Base-by-base conservation (phyloP, 768 basidiomycete species). In the Crassisporium funariophilum region DNA sequence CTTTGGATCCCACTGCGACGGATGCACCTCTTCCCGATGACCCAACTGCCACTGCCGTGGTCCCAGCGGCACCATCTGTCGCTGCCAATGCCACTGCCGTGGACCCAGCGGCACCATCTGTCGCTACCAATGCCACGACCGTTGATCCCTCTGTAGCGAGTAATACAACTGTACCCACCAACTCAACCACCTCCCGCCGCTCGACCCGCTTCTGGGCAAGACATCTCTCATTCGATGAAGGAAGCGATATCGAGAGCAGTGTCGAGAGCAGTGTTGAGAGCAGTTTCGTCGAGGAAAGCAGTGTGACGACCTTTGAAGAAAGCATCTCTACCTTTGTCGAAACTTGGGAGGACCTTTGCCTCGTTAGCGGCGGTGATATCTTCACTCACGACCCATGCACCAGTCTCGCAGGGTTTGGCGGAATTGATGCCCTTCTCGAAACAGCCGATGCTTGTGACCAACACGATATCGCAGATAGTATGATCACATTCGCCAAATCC, bases 401-500 rank as follows among this genome's bases (percentile, higher is more conserved):
- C 47, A 56, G 65, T 16, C 65, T 72, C 21, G 75, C 68, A 4
- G 73, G 74, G 12, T 41, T 70, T 29, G 56, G 50, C 34, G 74
- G 71, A 19, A 69, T 70, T 59, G 69, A 69, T 53, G 74, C 75
- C 12, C 68, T 79, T 21, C 68, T 73, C 29, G 74, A 72, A 22
- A 65, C 68, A 19, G 71, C 74, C 1, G 72, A 72, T 58, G 65
- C 72, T 1, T 80, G 78, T 56, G 76, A 65, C 8, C 77, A 79
- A 48, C 78, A 78, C 57, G 65, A 71, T 49, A 66, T 68, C 46
- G 74, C 76, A 3, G 77, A 79, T 58, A 61, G 59, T 12, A 80
- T 80, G 76, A 71, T 78, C 53, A 68, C 68, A 41, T 79, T 76
- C 44, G 75, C 77, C 38, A 77, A 78, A 51, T 72, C 70, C 13